These are phyloP conservation scores for Nitzschia inconspicua DNA, from an alignment of 108 stramenopile genomes.

Conservation along the genomic window DNA sequence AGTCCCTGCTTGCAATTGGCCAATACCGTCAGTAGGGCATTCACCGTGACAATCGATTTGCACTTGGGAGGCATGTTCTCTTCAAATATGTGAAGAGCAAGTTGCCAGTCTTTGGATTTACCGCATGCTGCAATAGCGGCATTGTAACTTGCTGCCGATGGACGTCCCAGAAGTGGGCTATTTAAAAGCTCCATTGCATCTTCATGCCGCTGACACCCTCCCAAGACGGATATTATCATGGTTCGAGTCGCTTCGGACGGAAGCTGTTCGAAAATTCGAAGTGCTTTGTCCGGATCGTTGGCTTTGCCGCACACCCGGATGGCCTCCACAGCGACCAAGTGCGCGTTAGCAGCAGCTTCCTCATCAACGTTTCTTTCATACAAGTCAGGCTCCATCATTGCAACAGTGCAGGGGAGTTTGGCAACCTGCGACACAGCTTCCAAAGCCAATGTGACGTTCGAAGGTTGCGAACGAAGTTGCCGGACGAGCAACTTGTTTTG, in stretches of 20 bases:
- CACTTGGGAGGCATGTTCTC: constrained; percentile 6
- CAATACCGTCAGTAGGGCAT: constrained; percentile 35
- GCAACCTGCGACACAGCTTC: not conserved
- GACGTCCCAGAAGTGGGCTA: not conserved
- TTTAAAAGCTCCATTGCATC: constrained; percentile 7
- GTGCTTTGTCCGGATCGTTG: constrained; percentile 5
- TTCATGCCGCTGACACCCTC: not conserved
- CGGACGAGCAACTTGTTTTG: constrained; percentile 19
- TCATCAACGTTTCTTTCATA: not conserved
- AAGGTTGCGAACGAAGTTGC: constrained; percentile 13
- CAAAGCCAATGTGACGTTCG: constrained; percentile 14
- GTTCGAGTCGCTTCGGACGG: constrained; percentile 16
- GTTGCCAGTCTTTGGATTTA: constrained; percentile 28
- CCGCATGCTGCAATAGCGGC: constrained; percentile 46
- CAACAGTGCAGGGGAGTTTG: too few species aligned
- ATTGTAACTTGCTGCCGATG: constrained; percentile 26
- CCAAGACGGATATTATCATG: constrained; percentile 26
- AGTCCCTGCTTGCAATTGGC: constrained; percentile 21
- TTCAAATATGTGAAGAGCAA: constrained; percentile 21
- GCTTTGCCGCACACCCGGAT: constrained; percentile 18
- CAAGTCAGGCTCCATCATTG: not conserved
- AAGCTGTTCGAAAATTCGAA: constrained; percentile 6
- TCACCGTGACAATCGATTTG: constrained; percentile 18
- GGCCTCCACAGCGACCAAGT: constrained; percentile 11
- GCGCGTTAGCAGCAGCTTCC: not conserved